These are phyloP conservation scores for Medicago ruthenica DNA, from an alignment of 306 rosid species.

Conservation along the genomic window DNA sequence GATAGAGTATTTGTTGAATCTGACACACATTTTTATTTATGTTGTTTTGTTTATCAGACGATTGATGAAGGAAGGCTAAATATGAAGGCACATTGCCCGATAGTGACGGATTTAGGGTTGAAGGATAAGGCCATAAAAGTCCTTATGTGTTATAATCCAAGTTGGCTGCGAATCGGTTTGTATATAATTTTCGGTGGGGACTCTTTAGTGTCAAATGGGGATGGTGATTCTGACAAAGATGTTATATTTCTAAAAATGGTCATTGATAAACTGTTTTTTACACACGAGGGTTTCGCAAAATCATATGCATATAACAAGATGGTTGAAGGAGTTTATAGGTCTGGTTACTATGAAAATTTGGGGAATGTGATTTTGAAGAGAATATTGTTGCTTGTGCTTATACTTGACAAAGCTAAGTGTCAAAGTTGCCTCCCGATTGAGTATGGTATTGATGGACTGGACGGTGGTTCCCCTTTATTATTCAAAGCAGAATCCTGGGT, in stretches of 20 bases:
- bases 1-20: not conserved
- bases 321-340: constrained; percentile 92
- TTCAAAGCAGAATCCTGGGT: constrained; percentile 63
- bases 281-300: constrained; percentile 73
- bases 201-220: constrained; percentile 66
- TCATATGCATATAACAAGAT: constrained; percentile 79
- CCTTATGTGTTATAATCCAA: constrained; percentile 76
- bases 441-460: constrained; percentile 93
- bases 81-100: constrained; percentile 89
- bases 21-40: constrained; percentile 6
- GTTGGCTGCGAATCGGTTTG: constrained; percentile 84
- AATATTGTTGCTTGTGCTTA: constrained; percentile 74
- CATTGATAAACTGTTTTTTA: constrained; percentile 73
- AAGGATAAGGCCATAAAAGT: constrained; percentile 66
- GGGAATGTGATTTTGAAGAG: constrained; percentile 85
- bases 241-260: constrained; percentile 74
- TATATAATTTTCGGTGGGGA: constrained; percentile 83
- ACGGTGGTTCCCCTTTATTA: constrained; percentile 94
- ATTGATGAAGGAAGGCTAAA: constrained; percentile 86
- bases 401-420: constrained; percentile 83
- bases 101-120: constrained; percentile 83
- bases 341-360: constrained; percentile 88
- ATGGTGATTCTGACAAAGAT: constrained; percentile 64
- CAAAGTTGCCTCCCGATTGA: constrained; percentile 80
- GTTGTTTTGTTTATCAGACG: constrained; percentile 53